Percentiles rank a stretch among this genome's conserved stretches.
These are phyloP conservation scores for Alisma plantagoaquatica DNA, from an alignment of 106 monocot species.

Conservation along the genomic window DNA sequence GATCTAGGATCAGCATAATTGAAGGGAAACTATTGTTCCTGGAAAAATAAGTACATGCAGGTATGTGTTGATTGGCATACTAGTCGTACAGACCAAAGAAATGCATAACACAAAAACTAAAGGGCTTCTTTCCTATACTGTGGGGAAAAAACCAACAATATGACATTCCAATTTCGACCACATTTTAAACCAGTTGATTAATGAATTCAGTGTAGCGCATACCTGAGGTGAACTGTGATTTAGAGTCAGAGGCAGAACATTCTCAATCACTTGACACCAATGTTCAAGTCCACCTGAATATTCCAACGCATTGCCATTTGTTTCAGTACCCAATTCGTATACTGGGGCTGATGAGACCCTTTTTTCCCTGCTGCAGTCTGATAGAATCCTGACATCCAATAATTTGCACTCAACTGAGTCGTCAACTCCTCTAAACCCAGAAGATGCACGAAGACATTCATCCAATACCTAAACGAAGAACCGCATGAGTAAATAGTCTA, in stretches of 20 bases:
- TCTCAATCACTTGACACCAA: slow-evolving; percentile 67
- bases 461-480: slow-evolving; percentile 88
- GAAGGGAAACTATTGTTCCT: too few species aligned
- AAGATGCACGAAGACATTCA: slow-evolving; percentile 86
- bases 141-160: too few species aligned
- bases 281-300: slow-evolving; percentile 25
- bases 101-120: too few species aligned
- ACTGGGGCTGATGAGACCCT: slow-evolving; percentile 75
- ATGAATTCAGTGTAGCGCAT: too few species aligned
- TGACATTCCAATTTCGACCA: too few species aligned
- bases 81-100: too few species aligned
- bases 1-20: too few species aligned
- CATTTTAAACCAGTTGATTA: too few species aligned
- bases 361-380: slow-evolving; percentile 40
- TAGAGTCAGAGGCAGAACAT: slow-evolving; percentile 51
- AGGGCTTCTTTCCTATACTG: too few species aligned
- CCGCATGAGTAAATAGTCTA: too few species aligned
- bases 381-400: slow-evolving; percentile 46
- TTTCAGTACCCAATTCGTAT: slow-evolving; percentile 31
- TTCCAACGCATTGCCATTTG: slow-evolving; percentile 11
- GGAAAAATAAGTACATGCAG: too few species aligned
- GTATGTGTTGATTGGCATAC: too few species aligned
- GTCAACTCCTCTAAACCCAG: slow-evolving; percentile 90
- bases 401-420: slow-evolving; percentile 57
- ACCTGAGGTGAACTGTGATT: slow-evolving; percentile 59